phyloP scores from a whole-genome alignment of 805 yeast species.

The Kregervanrija delftensis region DNA sequence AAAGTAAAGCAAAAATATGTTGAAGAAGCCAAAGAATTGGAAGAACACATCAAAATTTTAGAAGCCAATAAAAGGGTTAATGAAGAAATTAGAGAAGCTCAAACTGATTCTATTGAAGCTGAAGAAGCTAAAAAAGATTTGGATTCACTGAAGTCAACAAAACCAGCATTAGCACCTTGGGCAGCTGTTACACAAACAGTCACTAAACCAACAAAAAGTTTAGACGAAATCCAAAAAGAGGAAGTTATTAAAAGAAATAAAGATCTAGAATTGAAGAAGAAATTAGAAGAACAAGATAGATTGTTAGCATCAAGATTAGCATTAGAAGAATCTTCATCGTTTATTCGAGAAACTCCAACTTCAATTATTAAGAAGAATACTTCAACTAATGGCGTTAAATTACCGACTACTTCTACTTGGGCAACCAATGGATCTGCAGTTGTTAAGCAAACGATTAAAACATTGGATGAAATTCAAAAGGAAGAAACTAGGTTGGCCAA shows the following conservation, averaged over 20 bases:
- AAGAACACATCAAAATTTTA: not conserved
- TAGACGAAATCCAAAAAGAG: constrained; percentile 58
- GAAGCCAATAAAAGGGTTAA: no score
- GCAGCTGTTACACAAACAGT: constrained; percentile 22
- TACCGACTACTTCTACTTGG: constrained; percentile 42
- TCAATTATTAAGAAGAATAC: no score
- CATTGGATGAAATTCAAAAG: constrained; percentile 55
- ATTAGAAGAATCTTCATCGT: constrained; percentile 8
- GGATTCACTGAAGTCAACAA: not conserved
- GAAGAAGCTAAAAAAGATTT: not conserved
- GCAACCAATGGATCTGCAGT: constrained; percentile 25
- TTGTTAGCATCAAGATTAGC: constrained; percentile 16
- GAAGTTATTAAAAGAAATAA: constrained; percentile 28
- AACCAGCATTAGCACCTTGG: constrained; percentile 26
- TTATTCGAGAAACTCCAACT: no score
- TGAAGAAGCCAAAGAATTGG: not conserved
- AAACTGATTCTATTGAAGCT: not conserved
- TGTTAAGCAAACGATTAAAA: constrained; percentile 30
- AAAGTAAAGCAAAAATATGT: constrained; percentile 2
- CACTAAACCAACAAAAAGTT: constrained; percentile 38
- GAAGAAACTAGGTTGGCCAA: constrained; percentile 38
- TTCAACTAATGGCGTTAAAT: constrained; percentile 4
- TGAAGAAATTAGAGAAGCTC: not conserved
- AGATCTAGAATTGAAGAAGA: constrained; percentile 13
- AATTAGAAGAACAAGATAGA: constrained; percentile 19